Evolutionary conservation across 805 yeast species (phyloP).

Genomic region (Jamesozyma jinghongensis): DNA sequence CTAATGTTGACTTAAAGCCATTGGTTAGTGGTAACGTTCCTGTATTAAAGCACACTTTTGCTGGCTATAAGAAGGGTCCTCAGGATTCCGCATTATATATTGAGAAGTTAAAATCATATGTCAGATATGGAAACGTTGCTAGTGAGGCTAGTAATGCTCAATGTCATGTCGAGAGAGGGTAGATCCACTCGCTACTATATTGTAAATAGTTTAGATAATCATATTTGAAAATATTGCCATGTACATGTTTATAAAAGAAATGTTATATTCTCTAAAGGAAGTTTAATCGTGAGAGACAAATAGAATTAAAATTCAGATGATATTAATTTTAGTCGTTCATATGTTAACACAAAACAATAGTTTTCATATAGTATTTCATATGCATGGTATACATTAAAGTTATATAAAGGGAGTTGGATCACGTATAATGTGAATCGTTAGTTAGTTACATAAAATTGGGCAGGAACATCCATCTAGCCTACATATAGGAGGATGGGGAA

Average conservation of each 20-base stretch:
- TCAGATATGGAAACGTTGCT: conserved; percentile 57
- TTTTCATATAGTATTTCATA: too few species aligned
- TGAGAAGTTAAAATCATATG: conserved; percentile 62
- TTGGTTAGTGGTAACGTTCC: conserved; percentile 71
- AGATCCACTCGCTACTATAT: not conserved
- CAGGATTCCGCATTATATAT: conserved; percentile 66
- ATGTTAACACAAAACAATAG: not conserved
- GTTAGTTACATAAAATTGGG: not conserved
- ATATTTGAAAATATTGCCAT: too few species aligned
- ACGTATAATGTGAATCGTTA: not conserved
- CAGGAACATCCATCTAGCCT: not conserved
- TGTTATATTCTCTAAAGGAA: too few species aligned
- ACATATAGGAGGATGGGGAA: conserved; percentile 4
- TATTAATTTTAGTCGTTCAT: too few species aligned
- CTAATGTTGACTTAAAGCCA: conserved; percentile 49
- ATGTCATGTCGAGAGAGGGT: conserved; percentile 26
- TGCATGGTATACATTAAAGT: not conserved
- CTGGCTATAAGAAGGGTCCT: conserved; percentile 64
- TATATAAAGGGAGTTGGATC: too few species aligned
- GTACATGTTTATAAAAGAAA: too few species aligned
- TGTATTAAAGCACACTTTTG: conserved; percentile 53
- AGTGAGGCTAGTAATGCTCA: conserved; percentile 22
- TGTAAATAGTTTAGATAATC: too few species aligned
- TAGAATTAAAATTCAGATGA: too few species aligned
- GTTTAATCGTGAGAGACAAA: too few species aligned